Percentiles rank a stretch among this genome's conserved stretches.
These are phyloP conservation scores for Skeletonema costatum DNA, from an alignment of 108 stramenopile genomes.

Conservation along the genomic window DNA sequence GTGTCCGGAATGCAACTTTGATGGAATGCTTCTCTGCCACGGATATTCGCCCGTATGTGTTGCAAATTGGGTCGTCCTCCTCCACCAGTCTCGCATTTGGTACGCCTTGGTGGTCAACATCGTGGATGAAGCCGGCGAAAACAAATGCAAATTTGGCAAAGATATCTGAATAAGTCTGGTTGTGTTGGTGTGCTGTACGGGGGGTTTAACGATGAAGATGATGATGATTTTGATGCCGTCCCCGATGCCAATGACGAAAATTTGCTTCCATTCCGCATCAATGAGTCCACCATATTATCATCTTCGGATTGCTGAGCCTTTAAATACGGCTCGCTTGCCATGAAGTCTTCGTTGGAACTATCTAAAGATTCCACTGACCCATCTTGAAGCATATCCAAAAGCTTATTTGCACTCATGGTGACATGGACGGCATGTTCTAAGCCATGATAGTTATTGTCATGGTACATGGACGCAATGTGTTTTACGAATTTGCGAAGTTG, in stretches of 20 bases:
- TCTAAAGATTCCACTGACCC: conserved; percentile 13
- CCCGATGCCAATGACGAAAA: not conserved
- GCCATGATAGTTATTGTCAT: conserved; percentile 64
- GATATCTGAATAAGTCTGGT: conserved; percentile 31
- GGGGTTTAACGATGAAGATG: not conserved
- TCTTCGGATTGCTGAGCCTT: not conserved
- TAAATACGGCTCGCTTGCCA: not conserved
- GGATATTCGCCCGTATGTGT: conserved; percentile 41
- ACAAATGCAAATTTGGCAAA: conserved; percentile 56
- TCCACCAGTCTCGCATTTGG: conserved; percentile 56
- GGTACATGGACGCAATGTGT: conserved; percentile 63
- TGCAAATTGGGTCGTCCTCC: conserved; percentile 56
- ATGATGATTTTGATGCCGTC: not conserved
- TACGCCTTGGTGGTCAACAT: conserved; percentile 64
- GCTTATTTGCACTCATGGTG: conserved; percentile 59
- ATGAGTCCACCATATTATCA: not conserved
- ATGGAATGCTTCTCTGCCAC: conserved; percentile 60
- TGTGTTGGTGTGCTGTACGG: conserved; percentile 18
- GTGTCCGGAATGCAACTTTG: conserved; percentile 40
- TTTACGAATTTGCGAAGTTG: conserved; percentile 64
- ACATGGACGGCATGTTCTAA: conserved; percentile 67
- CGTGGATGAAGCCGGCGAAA: conserved; percentile 51
- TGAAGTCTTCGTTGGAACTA: conserved; percentile 6
- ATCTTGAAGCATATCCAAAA: conserved; percentile 55
- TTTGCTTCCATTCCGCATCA: not conserved